Evolutionary conservation across 2,329 filamentous ascomycete species (phyloP).

Genomic region (Phyllachora maydis): DNA sequence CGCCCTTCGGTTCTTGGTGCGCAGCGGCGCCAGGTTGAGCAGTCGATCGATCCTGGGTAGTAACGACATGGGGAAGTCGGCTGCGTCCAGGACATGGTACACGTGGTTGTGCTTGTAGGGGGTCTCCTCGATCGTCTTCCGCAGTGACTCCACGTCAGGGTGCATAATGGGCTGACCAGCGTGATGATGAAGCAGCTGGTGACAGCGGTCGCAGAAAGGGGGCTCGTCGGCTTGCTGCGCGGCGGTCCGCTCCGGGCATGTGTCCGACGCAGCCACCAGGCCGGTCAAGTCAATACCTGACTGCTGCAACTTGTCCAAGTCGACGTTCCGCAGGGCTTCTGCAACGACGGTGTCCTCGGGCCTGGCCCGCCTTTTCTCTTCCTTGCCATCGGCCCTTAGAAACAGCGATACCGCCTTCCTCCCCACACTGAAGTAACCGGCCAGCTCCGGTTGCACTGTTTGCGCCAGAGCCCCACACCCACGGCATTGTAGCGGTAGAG

Average conservation of each 20-base stretch:
- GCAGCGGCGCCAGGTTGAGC: slow-evolving; percentile 50
- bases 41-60: slow-evolving; percentile 55
- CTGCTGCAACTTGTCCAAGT: slow-evolving; percentile 17
- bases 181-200: slow-evolving; percentile 59
- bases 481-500: slow-evolving; percentile 34
- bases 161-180: slow-evolving; percentile 53
- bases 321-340: slow-evolving; percentile 19
- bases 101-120: slow-evolving; percentile 84
- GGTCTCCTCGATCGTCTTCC: slow-evolving; percentile 70
- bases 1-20: slow-evolving; percentile 64
- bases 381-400: slow-evolving; percentile 15
- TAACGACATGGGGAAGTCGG: slow-evolving; percentile 90
- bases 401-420: slow-evolving; percentile 30
- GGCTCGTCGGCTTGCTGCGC: slow-evolving; percentile 8
- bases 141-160: slow-evolving; percentile 62
- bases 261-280: slow-evolving; percentile 12
- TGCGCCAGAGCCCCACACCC: slow-evolving; percentile 48
- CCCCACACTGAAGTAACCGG: slow-evolving; percentile 35
- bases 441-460: slow-evolving; percentile 22
- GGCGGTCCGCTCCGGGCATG: slow-evolving; percentile 1
- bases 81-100: slow-evolving; percentile 87
- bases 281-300: slow-evolving; percentile 23
- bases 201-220: slow-evolving; percentile 74
- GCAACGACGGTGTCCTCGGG: slow-evolving; percentile 25
- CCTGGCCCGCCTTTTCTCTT: slow-evolving; percentile 6